phyloP scores from a whole-genome alignment of 2,329 filamentous ascomycete species.

The Alternaria triticimaculans region DNA sequence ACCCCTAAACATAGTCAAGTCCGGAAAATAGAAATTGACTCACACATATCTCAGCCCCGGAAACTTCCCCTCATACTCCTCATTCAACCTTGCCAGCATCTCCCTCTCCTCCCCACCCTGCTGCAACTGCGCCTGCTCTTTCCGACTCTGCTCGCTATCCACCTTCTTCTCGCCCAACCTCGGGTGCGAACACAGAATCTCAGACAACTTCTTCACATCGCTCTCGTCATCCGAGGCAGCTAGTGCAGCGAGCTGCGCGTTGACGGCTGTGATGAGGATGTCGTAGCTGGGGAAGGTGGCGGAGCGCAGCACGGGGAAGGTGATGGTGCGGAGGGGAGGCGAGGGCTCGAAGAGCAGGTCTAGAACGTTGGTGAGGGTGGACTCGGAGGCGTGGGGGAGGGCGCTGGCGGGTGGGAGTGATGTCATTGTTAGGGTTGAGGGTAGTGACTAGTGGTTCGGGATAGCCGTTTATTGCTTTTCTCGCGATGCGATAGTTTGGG shows the following conservation, averaged over 20 bases:
- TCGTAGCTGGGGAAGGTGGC: constrained; percentile 70
- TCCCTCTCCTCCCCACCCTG: constrained; percentile 57
- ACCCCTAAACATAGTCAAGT: neutral
- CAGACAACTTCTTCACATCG: constrained; percentile 66
- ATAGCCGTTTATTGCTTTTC: constrained; percentile 1
- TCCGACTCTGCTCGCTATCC: constrained; percentile 79
- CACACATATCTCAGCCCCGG: constrained; percentile 83
- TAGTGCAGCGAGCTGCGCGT: constrained; percentile 62
- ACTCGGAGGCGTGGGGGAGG: constrained; percentile 63
- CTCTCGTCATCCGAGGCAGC: constrained; percentile 46
- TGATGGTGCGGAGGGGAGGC: constrained; percentile 72
- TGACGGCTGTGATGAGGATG: constrained; percentile 71
- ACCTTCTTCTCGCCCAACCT: constrained; percentile 81
- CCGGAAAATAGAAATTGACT: constrained; percentile 19
- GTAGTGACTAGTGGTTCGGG: neutral
- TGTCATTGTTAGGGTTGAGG: constrained; percentile 25
- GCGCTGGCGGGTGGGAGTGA: constrained; percentile 65
- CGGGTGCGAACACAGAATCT: constrained; percentile 81
- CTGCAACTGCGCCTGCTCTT: constrained; percentile 80
- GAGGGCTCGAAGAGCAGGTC: constrained; percentile 88
- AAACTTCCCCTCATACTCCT: constrained; percentile 79
- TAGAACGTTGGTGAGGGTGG: constrained; percentile 65
- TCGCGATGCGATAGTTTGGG: constrained; percentile 6
- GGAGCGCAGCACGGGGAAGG: constrained; percentile 69
- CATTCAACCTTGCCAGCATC: constrained; percentile 69